Conservation (phyloP, 768 basidiomycete species). For the Mycena sanguinolenta region DNA sequence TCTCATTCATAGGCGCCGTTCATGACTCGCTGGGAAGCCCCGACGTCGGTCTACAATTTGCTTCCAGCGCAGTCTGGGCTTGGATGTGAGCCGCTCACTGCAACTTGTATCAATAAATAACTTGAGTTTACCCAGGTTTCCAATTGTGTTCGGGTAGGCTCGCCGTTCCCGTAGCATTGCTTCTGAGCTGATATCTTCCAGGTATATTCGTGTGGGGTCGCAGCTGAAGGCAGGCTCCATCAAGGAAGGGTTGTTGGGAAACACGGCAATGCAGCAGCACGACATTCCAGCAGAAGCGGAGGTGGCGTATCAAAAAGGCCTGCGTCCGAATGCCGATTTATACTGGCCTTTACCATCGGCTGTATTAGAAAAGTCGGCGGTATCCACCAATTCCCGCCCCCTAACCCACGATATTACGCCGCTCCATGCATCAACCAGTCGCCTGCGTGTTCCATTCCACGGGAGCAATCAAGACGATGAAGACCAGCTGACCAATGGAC, state of each 20-base stretch:
- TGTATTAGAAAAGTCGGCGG: too few relatives aligned
- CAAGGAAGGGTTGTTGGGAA: conserved; percentile 25
- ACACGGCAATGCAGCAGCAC: conserved; percentile 1
- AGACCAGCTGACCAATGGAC: too few relatives aligned
- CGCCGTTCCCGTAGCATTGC: too few relatives aligned
- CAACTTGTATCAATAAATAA: not conserved
- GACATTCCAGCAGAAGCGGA: not conserved
- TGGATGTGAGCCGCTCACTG: conserved; percentile 28
- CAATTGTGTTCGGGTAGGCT: conserved; percentile 29
- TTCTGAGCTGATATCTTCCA: not conserved
- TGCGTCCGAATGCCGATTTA: conserved; percentile 20
- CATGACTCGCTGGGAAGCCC: conserved; percentile 21
- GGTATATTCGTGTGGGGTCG: conserved; percentile 31
- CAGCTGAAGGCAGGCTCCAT: conserved; percentile 31
- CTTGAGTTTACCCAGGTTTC: conserved; percentile 22
- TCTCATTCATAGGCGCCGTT: conserved; percentile 32
- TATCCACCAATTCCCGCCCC: too few relatives aligned
- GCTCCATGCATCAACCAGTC: too few relatives aligned
- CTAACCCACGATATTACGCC: too few relatives aligned
- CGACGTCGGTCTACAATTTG: conserved; percentile 33
- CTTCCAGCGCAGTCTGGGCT: conserved; percentile 36
- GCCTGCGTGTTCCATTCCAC: not conserved
- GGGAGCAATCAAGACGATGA: too few relatives aligned
- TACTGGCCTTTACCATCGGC: not conserved
- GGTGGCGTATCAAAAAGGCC: conserved; percentile 8